Conservation (phyloP, 106 monocot genomes). For the Dioscorea dumetorum region DNA sequence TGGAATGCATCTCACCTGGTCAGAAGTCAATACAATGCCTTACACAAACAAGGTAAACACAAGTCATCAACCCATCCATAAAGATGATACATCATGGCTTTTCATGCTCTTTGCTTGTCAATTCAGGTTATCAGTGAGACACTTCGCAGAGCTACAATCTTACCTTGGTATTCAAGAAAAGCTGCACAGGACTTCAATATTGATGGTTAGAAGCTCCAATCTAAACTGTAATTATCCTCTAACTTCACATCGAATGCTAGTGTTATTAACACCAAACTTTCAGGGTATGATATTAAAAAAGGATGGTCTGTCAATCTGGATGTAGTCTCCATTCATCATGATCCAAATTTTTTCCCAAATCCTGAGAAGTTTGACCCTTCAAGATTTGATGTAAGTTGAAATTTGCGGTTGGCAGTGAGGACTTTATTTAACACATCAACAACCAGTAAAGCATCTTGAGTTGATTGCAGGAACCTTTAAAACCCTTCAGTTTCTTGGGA, state of each 20-base stretch:
- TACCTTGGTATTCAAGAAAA: conserved; percentile 41
- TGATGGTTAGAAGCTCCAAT: conserved; percentile 16
- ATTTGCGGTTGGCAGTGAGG: too few relatives aligned
- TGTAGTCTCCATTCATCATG: conserved; percentile 36
- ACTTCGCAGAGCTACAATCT: conserved; percentile 33
- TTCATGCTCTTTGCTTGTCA: not conserved
- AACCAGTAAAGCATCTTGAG: not conserved
- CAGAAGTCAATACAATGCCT: conserved; percentile 31
- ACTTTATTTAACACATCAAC: too few relatives aligned
- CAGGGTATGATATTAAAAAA: conserved; percentile 26
- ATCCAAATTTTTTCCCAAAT: conserved; percentile 20
- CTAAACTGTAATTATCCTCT: not conserved
- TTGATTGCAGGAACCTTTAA: conserved; percentile 17
- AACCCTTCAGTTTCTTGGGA: conserved; percentile 32
- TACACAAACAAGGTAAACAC: conserved; percentile 25
- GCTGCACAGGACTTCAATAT: conserved; percentile 23
- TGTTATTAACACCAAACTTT: not conserved
- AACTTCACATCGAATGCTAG: not conserved
- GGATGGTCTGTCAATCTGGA: conserved; percentile 28
- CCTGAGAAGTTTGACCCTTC: conserved; percentile 25
- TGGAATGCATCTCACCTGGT: conserved; percentile 18
- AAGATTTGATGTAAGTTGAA: conserved; percentile 29
- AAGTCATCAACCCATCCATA: not conserved
- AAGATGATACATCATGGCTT: not conserved
- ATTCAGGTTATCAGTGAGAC: conserved; percentile 29